Conservation (phyloP, 2,329 filamentous ascomycete genomes). For the Neopestalotiopsis clavispora region DNA sequence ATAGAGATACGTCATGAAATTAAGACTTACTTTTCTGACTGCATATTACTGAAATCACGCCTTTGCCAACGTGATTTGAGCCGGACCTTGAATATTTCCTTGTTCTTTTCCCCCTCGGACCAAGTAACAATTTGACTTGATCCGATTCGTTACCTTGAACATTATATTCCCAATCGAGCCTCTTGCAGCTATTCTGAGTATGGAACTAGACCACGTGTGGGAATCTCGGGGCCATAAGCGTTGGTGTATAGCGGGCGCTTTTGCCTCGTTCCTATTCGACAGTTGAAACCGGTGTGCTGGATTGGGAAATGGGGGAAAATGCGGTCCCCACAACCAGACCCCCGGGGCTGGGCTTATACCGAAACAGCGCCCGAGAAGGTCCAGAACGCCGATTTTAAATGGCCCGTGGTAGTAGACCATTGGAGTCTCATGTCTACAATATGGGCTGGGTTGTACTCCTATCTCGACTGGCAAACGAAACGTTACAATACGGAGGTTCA, state of each 20-base stretch:
- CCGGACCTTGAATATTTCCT: neutral
- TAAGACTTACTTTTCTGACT: neutral
- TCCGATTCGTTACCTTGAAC: neutral
- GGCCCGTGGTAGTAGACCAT: too few species aligned
- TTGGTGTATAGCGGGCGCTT: neutral
- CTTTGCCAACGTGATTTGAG: neutral
- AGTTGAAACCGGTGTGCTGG: slow-evolving; percentile 16
- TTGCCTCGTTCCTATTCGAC: slow-evolving; percentile 18
- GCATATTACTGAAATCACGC: neutral
- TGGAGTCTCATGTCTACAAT: too few species aligned
- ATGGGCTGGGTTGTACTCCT: too few species aligned
- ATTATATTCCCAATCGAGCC: neutral
- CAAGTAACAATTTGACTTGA: neutral
- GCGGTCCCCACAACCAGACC: too few species aligned
- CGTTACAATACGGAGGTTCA: too few species aligned
- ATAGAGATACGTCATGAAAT: neutral
- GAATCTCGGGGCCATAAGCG: neutral
- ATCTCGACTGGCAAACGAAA: too few species aligned
- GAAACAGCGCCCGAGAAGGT: too few species aligned
- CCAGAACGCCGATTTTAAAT: too few species aligned
- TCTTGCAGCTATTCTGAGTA: neutral
- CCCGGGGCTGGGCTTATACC: too few species aligned
- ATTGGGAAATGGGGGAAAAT: neutral
- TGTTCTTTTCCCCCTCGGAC: neutral
- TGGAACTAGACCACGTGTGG: neutral